Evolutionary conservation across 108 stramenopile genomes (phyloP), one percentile per base, ranked within the genome.

Genomic region (Nitzschia palea): DNA sequence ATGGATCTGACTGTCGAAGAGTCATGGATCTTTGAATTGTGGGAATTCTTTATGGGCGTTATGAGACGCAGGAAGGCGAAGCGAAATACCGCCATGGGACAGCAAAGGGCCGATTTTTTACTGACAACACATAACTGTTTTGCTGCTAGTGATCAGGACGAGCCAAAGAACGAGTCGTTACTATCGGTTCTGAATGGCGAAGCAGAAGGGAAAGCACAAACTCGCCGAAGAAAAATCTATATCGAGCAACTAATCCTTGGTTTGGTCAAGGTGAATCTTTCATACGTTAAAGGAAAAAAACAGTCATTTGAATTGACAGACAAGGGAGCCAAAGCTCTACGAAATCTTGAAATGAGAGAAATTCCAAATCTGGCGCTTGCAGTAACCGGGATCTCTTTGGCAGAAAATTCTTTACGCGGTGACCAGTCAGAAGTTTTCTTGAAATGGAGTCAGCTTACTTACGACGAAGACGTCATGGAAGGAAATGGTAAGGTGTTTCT

Each of bases 1-100:
- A 77, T 93, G 78, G 91, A 93, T 77, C 48, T 93, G 20, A 88
- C 85, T 33, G 76, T 93, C 17, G 91, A 93, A 60, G 88, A 93
- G 62, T 28, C 72, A 9, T 82, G 81, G 68, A 55, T 93, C 15
- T 86, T 76, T 61, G 88, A 93, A 60, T 30, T 93, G 3, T 88
- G 82, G 84, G 80, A 85, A 20, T 89, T 90, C 64, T 79, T 85
- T 27, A 59, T 82, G 15, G 72, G 75, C 18, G 71, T 86, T n/a
- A 33, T 73, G 60, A 60, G 71, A 58, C 69, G 77, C 45, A 70
- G 73, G 2, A 74, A 77, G 61, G 59, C 70, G 33, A 76, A 65
- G 45, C 48, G 51, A 28, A 71, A 60, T 26, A 40, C 78, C 9
- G 36, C 78, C 35, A 68, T 73, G 20, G 65, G 70, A 18, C 44